Base-by-base conservation (phyloP, 192 early-diverging fungal genomes). In the Rhizoclosmatium sp. region DNA sequence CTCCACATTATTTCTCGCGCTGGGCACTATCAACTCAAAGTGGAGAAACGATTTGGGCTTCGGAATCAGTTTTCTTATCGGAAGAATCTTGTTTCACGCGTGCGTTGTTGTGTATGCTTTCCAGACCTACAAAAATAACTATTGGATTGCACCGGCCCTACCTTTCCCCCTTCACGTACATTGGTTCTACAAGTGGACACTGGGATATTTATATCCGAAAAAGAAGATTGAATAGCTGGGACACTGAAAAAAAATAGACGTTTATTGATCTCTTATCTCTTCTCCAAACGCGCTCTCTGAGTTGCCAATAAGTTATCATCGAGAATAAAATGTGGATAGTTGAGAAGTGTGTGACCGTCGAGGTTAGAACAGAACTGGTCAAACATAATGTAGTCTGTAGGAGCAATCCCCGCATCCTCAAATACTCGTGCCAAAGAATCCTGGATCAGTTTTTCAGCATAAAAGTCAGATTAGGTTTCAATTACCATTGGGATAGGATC, bases 1-100 rank as follows among this genome's bases (percentile, higher is more conserved):
- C 3, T 90, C 91, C 10, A 91, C 91, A 2, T 81, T 89, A 48
- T 14, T 91, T 3, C 75, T 92, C 71, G 90, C 91, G 2, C 49
- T 88, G 12, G 91, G 91, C 2, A 86, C 82, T 10, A 51, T 92
- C n/a, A 65, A 84, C 65, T 70, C 69, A 23, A 48, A 80, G 3
- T 83, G 83, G 76, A 74, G 89, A 23, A 82, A 74, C 72, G 90
- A 92, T 65, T 46, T 71, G 12, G 41, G 89, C 21, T 92, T 92
- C 85, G 86, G 87, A 0, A 31, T 78, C 2, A 76, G 81, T 10
- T 81, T 81, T 46, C 71, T 81, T 51, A 14, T 81, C 7, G 58
- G 58, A 9, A 60, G 80, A 54, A 40, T 92, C 86, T 51, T 83
- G 86, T 65, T 59, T 60, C 48, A 91, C 87, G 2, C 80, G 87